These are phyloP conservation scores for Candida pseudofarinosa DNA, from an alignment of 805 yeast species.

Conservation along the genomic window DNA sequence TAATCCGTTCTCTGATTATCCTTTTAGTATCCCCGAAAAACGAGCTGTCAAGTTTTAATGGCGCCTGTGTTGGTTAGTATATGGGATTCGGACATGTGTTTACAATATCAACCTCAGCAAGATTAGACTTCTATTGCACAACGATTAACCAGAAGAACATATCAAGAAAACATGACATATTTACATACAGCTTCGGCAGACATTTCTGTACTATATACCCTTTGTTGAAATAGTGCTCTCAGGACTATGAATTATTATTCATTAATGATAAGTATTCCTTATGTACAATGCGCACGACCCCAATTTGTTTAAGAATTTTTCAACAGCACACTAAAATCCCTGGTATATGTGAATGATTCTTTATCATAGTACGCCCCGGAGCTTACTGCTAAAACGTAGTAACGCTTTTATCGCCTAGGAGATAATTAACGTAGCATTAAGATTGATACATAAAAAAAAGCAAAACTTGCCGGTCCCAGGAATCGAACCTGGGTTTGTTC, in stretches of 20 bases:
- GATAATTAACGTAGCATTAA: no score
- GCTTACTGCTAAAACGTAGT: no score
- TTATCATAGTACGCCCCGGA: no score
- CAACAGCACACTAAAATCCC: no score
- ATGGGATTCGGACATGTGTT: not conserved
- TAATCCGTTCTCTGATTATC: slow-evolving; percentile 70
- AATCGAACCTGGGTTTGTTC: slow-evolving; percentile 47
- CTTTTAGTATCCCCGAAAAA: slow-evolving; percentile 61
- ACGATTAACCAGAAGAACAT: no score
- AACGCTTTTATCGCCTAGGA: no score
- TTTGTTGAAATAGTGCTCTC: not conserved
- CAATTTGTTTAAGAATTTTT: not conserved
- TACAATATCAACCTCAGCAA: no score
- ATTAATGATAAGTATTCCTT: not conserved
- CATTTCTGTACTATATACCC: not conserved
- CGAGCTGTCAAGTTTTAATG: slow-evolving; percentile 56
- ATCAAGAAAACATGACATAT: no score
- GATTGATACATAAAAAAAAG: no score
- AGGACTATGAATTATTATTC: not conserved
- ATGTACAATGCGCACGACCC: not conserved
- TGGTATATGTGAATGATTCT: no score
- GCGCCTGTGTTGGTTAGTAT: slow-evolving; percentile 15
- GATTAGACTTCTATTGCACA: no score
- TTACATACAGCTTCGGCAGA: not conserved
- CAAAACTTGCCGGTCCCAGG: slow-evolving; percentile 43